Conservation (phyloP, 192 early-diverging fungal species). For the Coemansia erecta region DNA sequence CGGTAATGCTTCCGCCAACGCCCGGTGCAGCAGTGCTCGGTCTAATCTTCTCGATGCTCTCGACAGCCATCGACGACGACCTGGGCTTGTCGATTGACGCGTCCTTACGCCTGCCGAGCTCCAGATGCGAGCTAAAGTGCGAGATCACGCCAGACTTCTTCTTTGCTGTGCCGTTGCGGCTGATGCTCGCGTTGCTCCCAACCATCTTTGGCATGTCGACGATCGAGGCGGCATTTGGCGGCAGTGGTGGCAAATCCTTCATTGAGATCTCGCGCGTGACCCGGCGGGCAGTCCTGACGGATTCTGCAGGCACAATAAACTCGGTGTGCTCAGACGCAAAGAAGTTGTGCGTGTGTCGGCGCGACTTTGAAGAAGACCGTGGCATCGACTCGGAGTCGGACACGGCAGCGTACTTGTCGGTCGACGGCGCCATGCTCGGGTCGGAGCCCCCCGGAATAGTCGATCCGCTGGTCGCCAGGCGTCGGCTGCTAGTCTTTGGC, state of each 20-base stretch:
- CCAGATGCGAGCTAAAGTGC: slow-evolving; percentile 46
- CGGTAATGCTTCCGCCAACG: slow-evolving; percentile 7
- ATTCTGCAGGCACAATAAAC: slow-evolving; percentile 26
- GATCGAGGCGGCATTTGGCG: slow-evolving; percentile 37
- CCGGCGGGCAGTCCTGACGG: slow-evolving; percentile 16
- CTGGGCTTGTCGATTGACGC: slow-evolving; percentile 39
- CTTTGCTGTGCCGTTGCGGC: slow-evolving; percentile 6
- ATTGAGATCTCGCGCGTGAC: slow-evolving; percentile 42
- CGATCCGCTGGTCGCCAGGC: neutral
- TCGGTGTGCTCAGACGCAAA: slow-evolving; percentile 16
- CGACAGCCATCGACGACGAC: slow-evolving; percentile 35
- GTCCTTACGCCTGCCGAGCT: slow-evolving; percentile 34
- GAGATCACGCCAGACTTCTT: slow-evolving; percentile 23
- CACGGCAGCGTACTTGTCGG: neutral
- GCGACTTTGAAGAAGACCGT: slow-evolving; percentile 16
- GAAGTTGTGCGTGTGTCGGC: slow-evolving; percentile 52
- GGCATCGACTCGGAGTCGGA: slow-evolving; percentile 12
- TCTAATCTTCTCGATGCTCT: slow-evolving; percentile 14
- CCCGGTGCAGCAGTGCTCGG: slow-evolving; percentile 13
- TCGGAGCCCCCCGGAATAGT: neutral
- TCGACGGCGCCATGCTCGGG: neutral
- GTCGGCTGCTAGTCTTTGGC: slow-evolving; percentile 4
- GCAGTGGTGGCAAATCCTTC: slow-evolving; percentile 53
- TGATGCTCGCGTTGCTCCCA: neutral
- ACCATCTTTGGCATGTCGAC: slow-evolving; percentile 13